A percentile compares a stretch with the other conserved stretches of the same genome.
Evolutionary conservation across 345 rosid genomes (phyloP).

Genomic region (Murraya koenigii): DNA sequence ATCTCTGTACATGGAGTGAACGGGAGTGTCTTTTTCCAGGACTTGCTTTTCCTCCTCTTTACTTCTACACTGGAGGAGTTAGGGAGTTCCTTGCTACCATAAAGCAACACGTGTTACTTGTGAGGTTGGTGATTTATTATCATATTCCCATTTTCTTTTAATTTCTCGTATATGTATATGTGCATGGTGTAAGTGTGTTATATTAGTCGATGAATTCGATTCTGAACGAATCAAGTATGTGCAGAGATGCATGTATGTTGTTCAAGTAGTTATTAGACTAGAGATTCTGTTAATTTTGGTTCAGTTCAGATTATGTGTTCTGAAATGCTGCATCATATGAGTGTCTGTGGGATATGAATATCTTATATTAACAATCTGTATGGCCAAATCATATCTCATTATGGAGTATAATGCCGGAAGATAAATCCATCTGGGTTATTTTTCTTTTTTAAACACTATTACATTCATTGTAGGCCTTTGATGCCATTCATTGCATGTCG

Average conservation of each 20-base stretch:
- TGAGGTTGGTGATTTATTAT: conserved; percentile 53
- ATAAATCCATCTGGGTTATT: background rate
- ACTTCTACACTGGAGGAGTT: conserved; percentile 94
- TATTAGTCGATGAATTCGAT: background rate
- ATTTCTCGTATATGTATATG: background rate
- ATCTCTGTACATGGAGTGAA: background rate
- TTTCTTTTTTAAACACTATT: background rate
- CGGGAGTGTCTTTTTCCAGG: conserved; percentile 47
- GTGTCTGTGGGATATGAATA: background rate
- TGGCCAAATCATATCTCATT: background rate
- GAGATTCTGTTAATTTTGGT: background rate
- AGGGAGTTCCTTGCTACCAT: conserved; percentile 79
- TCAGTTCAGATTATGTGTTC: background rate
- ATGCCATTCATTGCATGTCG: background rate
- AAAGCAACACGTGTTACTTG: conserved; percentile 81
- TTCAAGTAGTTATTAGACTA: background rate
- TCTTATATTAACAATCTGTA: background rate
- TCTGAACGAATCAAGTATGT: background rate
- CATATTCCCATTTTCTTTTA: background rate
- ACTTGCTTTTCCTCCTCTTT: conserved; percentile 87
- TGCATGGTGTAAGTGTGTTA: background rate
- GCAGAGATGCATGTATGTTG: background rate
- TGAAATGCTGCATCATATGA: background rate
- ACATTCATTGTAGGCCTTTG: conserved; percentile 3
- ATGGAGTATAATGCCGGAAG: background rate